These are phyloP conservation scores for Skeletonema potamos DNA, from an alignment of 108 stramenopile species.

Conservation along the genomic window DNA sequence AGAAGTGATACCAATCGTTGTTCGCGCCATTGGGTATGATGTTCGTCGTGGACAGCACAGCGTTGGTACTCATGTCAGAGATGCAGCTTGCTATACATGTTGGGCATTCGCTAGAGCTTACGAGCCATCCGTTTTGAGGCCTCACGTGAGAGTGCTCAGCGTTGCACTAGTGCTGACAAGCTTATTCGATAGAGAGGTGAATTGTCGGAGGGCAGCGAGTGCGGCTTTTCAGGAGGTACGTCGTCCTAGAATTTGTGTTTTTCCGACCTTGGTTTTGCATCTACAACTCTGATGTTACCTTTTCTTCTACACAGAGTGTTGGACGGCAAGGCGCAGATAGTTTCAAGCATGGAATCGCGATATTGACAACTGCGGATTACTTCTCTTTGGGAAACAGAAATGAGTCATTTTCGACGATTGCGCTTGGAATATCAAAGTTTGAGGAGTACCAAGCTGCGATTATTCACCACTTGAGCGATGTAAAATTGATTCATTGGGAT, in stretches of 20 bases:
- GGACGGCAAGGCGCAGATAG: conserved; percentile 65
- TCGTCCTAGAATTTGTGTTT: conserved; percentile 22
- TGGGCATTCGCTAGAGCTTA: conserved; percentile 99
- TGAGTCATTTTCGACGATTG: conserved; percentile 78
- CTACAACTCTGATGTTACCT: not conserved
- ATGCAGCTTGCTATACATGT: conserved; percentile 98
- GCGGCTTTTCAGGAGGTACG: conserved; percentile 94
- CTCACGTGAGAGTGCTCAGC: conserved; percentile 70
- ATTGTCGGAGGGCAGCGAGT: conserved; percentile 96
- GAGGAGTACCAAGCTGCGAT: conserved; percentile 82
- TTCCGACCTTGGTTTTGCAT: not conserved
- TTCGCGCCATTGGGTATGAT: conserved; percentile 88
- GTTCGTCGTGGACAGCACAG: conserved; percentile 84
- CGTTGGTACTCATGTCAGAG: conserved; percentile 96
- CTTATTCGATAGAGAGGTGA: conserved; percentile 97
- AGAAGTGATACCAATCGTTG: conserved; percentile 85
- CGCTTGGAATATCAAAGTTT: conserved; percentile 75
- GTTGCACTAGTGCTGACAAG: conserved; percentile 84
- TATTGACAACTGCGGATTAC: conserved; percentile 95
- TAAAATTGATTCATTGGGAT: conserved; percentile 94
- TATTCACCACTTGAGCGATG: conserved; percentile 69
- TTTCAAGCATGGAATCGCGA: conserved; percentile 93
- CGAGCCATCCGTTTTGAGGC: conserved; percentile 73
- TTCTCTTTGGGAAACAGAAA: conserved; percentile 93
- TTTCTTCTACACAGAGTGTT: conserved; percentile 5